Evolutionary conservation across 1,284 basidiomycete genomes (phyloP), one percentile per base, ranked within the genome.

Genomic region (Sanguinoderma infundibulare): DNA sequence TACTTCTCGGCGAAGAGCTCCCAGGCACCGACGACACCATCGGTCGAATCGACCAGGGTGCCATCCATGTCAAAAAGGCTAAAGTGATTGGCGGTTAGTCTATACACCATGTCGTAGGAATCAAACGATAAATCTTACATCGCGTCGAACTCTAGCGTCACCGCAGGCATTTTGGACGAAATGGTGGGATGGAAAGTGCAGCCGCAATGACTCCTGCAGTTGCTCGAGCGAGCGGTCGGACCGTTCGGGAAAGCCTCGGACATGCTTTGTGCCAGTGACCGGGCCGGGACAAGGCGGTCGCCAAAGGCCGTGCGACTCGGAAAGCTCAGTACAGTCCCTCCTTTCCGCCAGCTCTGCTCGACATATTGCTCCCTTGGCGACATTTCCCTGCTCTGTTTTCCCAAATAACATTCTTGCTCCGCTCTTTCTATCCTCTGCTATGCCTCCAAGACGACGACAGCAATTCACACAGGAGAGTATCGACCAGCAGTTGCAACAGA

Each of bases 401-500:
- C 15, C 15, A 42, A 35, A 24, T 24, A 36, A 22, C 34, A 20
- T n/a, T 22, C n/a, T 22, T 36, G 20, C 9, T 17, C 24, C 24
- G 24, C 34, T 2, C 7, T 14, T 22, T 12, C 2, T 9, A 32
- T 42, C 34, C 2, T 22, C 24, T 17, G 14, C 10, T 36, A 92
- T 92, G 90, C 87, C 89, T 74, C 89, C 89, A 67, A 87, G 90
- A 68, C 80, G 87, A 73, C 83, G 87, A 63, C 81, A 81, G 34
- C 88, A 90, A 65, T 92, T 90, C 75, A 91, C 89, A 5, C 89
- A 90, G 73, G 89, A 92, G 68, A 86, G 79, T 70, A 90, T 94
- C 71, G 90, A 94, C 79, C 87, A 91, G 71, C 92, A 94, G 73
- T 81, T 94, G 12, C 90, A 92, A 71, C 92, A 95, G 75, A 94